A percentile compares a stretch with the other conserved stretches of the same genome.
phyloP scores from a whole-genome alignment of 2,329 filamentous ascomycete species.

The Decorospora gaudefroyi region DNA sequence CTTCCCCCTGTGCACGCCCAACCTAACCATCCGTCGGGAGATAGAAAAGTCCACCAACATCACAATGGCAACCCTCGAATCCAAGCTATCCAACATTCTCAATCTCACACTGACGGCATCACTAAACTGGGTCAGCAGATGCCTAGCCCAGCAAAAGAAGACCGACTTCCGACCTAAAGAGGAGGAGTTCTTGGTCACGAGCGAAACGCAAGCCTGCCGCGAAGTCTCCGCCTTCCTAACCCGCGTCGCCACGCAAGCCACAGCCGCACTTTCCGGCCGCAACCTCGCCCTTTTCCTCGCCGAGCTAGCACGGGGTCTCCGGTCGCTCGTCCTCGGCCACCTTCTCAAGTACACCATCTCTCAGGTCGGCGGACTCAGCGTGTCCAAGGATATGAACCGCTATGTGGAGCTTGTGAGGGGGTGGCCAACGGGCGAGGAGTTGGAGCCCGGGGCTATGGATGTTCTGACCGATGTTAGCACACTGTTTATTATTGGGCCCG shows the following conservation, averaged over 20 bases:
- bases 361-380: slow-evolving; percentile 89
- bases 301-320: slow-evolving; percentile 80
- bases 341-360: slow-evolving; percentile 94
- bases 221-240: slow-evolving; percentile 79
- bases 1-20: slow-evolving; percentile 84
- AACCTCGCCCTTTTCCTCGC: slow-evolving; percentile 82
- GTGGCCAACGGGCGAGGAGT: slow-evolving; percentile 70
- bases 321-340: slow-evolving; percentile 82
- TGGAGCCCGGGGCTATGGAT: slow-evolving; percentile 65
- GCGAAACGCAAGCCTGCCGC: slow-evolving; percentile 79
- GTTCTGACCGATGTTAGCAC: slow-evolving; percentile 91
- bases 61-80: slow-evolving; percentile 78
- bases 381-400: slow-evolving; percentile 92
- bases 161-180: slow-evolving; percentile 89
- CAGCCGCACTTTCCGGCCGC: slow-evolving; percentile 74
- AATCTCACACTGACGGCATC: slow-evolving; percentile 73
- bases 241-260: slow-evolving; percentile 65
- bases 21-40: slow-evolving; percentile 84
- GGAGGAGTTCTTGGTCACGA: slow-evolving; percentile 52
- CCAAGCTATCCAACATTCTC: slow-evolving; percentile 74
- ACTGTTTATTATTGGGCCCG: slow-evolving; percentile 84
- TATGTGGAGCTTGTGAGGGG: slow-evolving; percentile 84
- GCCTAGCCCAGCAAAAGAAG: slow-evolving; percentile 79
- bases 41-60: slow-evolving; percentile 82
- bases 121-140: slow-evolving; percentile 73